These are phyloP conservation scores for Aethionema arabicum DNA, from an alignment of 345 rosid species.

Conservation along the genomic window DNA sequence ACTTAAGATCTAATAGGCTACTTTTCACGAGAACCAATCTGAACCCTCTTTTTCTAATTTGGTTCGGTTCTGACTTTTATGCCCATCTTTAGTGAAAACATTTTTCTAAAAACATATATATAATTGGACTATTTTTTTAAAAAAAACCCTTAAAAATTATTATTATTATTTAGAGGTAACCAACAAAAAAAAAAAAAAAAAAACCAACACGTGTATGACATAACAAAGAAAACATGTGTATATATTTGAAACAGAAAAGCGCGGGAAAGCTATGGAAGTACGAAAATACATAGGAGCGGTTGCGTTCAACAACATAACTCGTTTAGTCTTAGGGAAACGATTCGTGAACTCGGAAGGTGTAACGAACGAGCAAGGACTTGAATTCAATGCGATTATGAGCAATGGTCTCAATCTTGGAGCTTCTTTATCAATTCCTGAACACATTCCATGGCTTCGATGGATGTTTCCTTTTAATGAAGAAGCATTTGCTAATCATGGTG, in stretches of 20 bases:
- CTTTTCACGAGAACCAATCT: no score
- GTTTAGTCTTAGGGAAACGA: constrained; percentile 88
- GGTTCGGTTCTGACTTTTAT: no score
- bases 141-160: no score
- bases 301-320: constrained; percentile 93
- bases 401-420: constrained; percentile 83
- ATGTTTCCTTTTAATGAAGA: constrained; percentile 84
- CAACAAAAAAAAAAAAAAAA: no score
- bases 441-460: constrained; percentile 93
- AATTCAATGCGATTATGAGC: constrained; percentile 74
- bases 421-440: constrained; percentile 76
- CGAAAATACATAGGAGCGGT: constrained; percentile 79
- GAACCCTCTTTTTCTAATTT: no score
- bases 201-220: no score
- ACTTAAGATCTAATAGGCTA: no score
- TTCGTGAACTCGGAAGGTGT: constrained; percentile 67
- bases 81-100: no score
- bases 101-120: no score
- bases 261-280: constrained; percentile 48
- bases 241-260: constrained; percentile 43
- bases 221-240: not conserved
- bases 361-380: constrained; percentile 78
- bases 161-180: no score
- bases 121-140: no score
- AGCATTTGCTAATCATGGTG: constrained; percentile 69